Evolutionary conservation across 768 basidiomycete species (phyloP), one percentile per base, ranked within the genome.

Genomic region (Hericium alpestre): DNA sequence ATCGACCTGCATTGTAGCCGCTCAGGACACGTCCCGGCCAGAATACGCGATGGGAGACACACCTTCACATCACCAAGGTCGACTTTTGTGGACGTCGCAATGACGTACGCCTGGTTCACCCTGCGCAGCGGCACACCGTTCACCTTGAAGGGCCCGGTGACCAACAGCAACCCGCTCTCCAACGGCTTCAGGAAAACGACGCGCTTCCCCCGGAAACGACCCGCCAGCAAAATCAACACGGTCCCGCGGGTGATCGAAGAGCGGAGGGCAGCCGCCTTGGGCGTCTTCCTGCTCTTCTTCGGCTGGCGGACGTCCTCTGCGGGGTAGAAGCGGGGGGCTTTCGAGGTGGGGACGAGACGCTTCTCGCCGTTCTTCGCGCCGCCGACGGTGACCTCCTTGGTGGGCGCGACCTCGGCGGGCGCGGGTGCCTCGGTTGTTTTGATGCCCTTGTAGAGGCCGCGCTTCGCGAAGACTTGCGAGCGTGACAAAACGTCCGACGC

Each of bases 151-250:
- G 96, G 96, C 56, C 96, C 96, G 40, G 94, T 93, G 66, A 99
- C 93, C 74, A 99, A 79, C 67, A 99, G 75, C 68, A 99, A 74
- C 55, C 96, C 96, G 61, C 87, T 87, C 65, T 81, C 80, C 71
- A 98, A 76, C 79, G 94, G 93, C 82, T 96, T 96, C 77, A 99
- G 78, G 76, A 92, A 95, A 57, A 99, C 93, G 63, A 99, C 96
- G 56, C 96, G 85, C 84, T 98, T 98, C 62, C 95, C 95, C 64
- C 90, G 79, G 90, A 91, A 98, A 69, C 93, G 90, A 68, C 96
- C 96, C 59, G 96, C 95, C 66, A 99, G 84, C 65, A 99, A 79
- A 74, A 99, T 97, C 64, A 99, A 79, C 69, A 99, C 80, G 70
- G 93, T 87, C 62, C 96, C 96, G 60, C 93, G 91, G 60, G 86